Percentiles rank a stretch among this genome's conserved stretches.
These are phyloP conservation scores for Penicillium simplicissimum DNA, from an alignment of 495 filamentous ascomycete species.

Conservation along the genomic window DNA sequence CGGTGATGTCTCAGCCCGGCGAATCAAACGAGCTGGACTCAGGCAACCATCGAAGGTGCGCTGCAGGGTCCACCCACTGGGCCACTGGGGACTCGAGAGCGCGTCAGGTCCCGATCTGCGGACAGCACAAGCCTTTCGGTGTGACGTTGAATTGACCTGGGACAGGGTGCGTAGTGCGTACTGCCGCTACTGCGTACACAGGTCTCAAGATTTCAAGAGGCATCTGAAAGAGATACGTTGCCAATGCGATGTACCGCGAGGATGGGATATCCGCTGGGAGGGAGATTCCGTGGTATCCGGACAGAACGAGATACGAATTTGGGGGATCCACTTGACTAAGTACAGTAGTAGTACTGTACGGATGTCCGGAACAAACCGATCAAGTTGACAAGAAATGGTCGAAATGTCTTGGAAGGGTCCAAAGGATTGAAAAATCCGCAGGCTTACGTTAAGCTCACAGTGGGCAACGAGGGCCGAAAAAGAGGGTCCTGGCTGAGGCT, in stretches of 20 bases:
- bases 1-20: background rate
- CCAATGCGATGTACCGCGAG: background rate
- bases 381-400: background rate
- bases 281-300: background rate
- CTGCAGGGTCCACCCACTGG: slow-evolving; percentile 1
- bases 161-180: too few species aligned
- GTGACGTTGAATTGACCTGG: background rate
- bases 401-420: background rate
- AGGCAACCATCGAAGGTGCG: background rate
- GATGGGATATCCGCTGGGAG: background rate
- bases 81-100: background rate
- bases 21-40: background rate
- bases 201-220: background rate
- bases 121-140: background rate
- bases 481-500: background rate
- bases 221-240: background rate
- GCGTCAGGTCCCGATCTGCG: background rate
- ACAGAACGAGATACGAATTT: background rate
- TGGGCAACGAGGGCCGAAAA: background rate
- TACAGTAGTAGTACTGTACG: too few species aligned
- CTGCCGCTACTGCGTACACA: too few species aligned
- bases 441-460: background rate
- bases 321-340: slow-evolving; percentile 1
- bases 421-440: too few species aligned
- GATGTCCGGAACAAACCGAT: background rate